Percentiles rank a stretch among this genome's conserved stretches.
phyloP scores from a whole-genome alignment of 2,329 filamentous ascomycete genomes.

The Trichoderma sp. region DNA sequence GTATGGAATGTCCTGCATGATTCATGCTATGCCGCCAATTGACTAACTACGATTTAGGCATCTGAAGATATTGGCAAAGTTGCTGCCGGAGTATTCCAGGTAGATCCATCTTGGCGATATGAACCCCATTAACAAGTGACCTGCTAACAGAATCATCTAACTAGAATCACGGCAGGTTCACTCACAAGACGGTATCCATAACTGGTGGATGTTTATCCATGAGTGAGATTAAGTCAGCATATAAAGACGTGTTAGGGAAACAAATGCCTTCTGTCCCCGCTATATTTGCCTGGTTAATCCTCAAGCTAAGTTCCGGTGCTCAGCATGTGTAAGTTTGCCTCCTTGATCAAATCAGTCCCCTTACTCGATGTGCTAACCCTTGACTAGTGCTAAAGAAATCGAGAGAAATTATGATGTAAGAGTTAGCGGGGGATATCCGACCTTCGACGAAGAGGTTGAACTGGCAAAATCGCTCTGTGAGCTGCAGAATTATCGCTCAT shows the following conservation, averaged over 20 bases:
- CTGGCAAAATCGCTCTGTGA: neutral
- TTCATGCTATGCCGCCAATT: too few species aligned
- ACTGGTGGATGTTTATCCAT: neutral
- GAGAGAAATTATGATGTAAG: constrained; percentile 5
- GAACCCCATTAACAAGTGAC: neutral
- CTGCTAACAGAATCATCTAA: neutral
- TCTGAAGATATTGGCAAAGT: constrained; percentile 10
- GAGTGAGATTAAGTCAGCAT: neutral
- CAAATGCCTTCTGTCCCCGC: constrained; percentile 5
- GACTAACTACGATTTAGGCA: neutral
- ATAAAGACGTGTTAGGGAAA: neutral
- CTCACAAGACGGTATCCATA: constrained; percentile 8
- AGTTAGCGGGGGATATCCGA: neutral
- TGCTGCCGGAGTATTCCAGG: neutral
- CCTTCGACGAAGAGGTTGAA: constrained; percentile 10
- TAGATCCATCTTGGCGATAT: neutral
- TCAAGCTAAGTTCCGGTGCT: constrained; percentile 11
- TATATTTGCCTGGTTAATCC: neutral
- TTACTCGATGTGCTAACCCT: neutral
- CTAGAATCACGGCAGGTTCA: constrained; percentile 2
- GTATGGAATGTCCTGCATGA: too few species aligned
- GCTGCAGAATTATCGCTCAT: neutral
- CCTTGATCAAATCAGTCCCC: too few species aligned
- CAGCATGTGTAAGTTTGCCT: constrained; percentile 9
- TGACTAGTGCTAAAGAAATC: neutral